Base-by-base conservation (phyloP, 2,329 filamentous ascomycete species). In the Stagonosporopsis vannaccii region DNA sequence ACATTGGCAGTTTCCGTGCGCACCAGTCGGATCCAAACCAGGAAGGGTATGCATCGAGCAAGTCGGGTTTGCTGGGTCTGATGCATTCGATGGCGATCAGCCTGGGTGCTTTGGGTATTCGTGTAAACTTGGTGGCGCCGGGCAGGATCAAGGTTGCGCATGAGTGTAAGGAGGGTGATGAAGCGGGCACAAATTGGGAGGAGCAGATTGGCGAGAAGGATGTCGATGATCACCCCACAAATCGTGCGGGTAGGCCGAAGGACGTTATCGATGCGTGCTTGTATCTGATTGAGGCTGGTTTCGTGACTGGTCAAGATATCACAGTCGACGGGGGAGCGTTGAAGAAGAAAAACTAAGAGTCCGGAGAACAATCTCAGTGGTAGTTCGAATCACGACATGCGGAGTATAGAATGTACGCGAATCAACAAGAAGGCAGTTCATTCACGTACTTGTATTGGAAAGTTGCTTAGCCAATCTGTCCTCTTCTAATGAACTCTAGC, bases 21-120 rank as follows among this genome's bases (percentile, higher is more conserved):
- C 69, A 78, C 33, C 77, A 79, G 57, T 77, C 72, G 26, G 80
- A 82, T 60, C 75, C 77, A 4, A 81, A 82, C 61, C 79, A 81
- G 60, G 80, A 82, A 59, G 79, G 79, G 2, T 82, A 83, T 64
- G 81, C 80, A 17, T 75, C 81, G 0, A 82, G 79, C 11, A 85
- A 84, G 68, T 79, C 81, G 3, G 82, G 81, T 0, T 68, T 84
- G 44, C 66, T 84, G 11, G 82, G 82, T 0, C 60, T 84, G 55
- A 81, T 79, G 68, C 81, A 83, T 59, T 78, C 77, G 25, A 78
- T 84, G 79, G 77, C 80, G 12, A 79, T 81, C 30, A 79, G 77
- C 45, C 67, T 84, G 28, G 76, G 75, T 5, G 67, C 71, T 23
- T 69, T 78, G 26, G 76, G 78, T 2, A 77, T 84, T 33, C 72